Base-by-base conservation (phyloP, 371 early-diverging fungal genomes). In the Gilbertella persicaria region DNA sequence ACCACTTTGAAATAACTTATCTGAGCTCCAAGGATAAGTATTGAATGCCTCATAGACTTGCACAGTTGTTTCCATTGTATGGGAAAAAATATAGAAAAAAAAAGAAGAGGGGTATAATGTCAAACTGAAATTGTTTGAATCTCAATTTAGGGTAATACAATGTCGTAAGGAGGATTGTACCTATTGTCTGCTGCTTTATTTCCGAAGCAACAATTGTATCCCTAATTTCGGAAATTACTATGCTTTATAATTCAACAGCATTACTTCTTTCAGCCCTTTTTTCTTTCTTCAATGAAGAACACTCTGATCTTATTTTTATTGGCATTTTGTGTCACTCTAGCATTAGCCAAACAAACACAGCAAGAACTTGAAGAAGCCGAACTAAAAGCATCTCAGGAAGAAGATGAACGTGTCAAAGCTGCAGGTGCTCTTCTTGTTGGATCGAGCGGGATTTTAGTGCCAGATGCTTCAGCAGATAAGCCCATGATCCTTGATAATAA, bases 1-100 rank as follows among this genome's bases (percentile, higher is more conserved):
- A 3, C 79, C 80, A 21, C 69, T 62, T 53, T 78, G 72, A 51
- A 83, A 83, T 12, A 69, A 62, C 4, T 55, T 50, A 54, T 83
- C 83, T 0, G 62, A 35, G 16, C 74, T 55, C 78, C 80, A 83
- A 30, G 62, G 60, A 44, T 83, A 71, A 5, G 55, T 39, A 23
- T 78, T 67, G 50, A 78, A 78, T 5, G 42, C 37, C 26, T 60
- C 60, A 36, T 38, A 53, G 10, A 43, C 21, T 23, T 33, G 33
- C 10, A 12, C 33, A 33, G 13, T 13, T 12, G 33, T 12, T 12
- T 33, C 33, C 33, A 33, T 33, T 33, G 10, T 3, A 33, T 33
- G n/a, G n/a, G n/a, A 12, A 33, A 33, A 33, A 28, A 28, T 4
- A 28, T 9, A 28, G 9, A 9, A 33, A 33, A 33, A 13, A 33